Conservation (phyloP, 192 early-diverging fungal species). For the Piromyces sp. region DNA sequence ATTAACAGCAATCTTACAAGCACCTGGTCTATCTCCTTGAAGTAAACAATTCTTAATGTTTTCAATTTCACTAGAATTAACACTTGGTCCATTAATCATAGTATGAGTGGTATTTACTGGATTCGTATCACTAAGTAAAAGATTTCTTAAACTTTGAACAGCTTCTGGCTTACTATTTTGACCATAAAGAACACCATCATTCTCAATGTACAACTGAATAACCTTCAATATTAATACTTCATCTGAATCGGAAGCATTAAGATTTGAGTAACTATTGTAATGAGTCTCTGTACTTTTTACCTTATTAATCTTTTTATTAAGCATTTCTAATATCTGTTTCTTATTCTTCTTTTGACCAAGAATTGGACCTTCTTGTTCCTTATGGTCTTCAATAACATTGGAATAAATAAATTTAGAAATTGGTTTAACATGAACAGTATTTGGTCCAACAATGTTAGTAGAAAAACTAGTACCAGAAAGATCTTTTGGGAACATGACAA, state of each 20-base stretch:
- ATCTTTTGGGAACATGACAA: constrained; percentile 37
- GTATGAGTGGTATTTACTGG: constrained; percentile 3
- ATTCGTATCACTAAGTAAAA: constrained; percentile 18
- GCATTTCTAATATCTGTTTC: constrained; percentile 1
- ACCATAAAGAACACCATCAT: constrained; percentile 39
- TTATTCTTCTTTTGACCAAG: constrained; percentile 4
- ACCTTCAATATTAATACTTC: constrained; percentile 35
- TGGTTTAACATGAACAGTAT: not conserved
- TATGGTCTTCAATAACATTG: not conserved
- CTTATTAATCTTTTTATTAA: not conserved
- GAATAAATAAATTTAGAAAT: not conserved
- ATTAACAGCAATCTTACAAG: constrained; percentile 21
- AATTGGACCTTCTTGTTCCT: constrained; percentile 1
- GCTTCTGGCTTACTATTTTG: constrained; percentile 8
- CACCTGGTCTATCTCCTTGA: constrained; percentile 16
- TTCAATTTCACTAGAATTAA: constrained; percentile 5
- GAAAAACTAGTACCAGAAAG: not conserved
- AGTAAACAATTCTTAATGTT: constrained; percentile 15
- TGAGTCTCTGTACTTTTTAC: not conserved
- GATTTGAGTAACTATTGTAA: not conserved
- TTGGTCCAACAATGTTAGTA: not conserved
- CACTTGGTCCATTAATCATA: not conserved
- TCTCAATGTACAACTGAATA: constrained; percentile 38
- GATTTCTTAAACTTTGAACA: constrained; percentile 23
- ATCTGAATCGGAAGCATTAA: constrained; percentile 2